These are phyloP conservation scores for Volvariella surrecta DNA, from an alignment of 1,284 basidiomycete genomes.

Conservation along the genomic window DNA sequence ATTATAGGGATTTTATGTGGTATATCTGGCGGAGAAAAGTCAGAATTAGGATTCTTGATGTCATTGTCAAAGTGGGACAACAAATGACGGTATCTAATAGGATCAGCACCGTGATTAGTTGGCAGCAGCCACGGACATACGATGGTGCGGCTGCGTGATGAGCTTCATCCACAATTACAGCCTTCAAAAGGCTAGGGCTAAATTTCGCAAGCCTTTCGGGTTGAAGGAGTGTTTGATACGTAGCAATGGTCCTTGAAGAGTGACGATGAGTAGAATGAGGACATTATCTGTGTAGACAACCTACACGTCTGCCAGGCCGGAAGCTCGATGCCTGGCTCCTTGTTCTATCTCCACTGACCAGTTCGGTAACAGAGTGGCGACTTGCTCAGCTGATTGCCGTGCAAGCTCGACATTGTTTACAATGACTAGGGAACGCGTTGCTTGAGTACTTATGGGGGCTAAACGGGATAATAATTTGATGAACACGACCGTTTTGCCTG, in stretches of 20 bases:
- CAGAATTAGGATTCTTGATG: constrained; percentile 44
- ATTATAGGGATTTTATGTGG: constrained; percentile 72
- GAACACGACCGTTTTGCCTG: constrained; percentile 93
- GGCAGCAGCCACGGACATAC: constrained; percentile 31
- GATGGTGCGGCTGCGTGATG: constrained; percentile 92
- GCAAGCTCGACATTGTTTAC: constrained; percentile 89
- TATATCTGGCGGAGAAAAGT: constrained; percentile 23
- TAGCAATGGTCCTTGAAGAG: constrained; percentile 72
- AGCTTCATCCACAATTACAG: constrained; percentile 88
- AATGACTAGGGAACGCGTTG: constrained; percentile 66
- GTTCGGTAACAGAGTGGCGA: constrained; percentile 57
- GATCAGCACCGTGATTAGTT: constrained; percentile 1
- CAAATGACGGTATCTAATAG: constrained; percentile 64
- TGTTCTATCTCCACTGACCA: constrained; percentile 92
- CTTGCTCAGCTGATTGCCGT: constrained; percentile 76
- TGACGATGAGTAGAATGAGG: constrained; percentile 3
- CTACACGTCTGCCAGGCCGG: constrained; percentile 81
- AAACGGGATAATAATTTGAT: constrained; percentile 69
- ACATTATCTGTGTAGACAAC: constrained; percentile 17
- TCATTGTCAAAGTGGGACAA: constrained; percentile 67
- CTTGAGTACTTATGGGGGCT: constrained; percentile 31
- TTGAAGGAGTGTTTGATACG: constrained; percentile 81
- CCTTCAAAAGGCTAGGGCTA: constrained; percentile 63
- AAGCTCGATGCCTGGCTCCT: constrained; percentile 66
- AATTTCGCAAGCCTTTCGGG: constrained; percentile 73